These are phyloP conservation scores for Pneumocystis murina DNA, from an alignment of 1,139 yeast species.

Conservation along the genomic window DNA sequence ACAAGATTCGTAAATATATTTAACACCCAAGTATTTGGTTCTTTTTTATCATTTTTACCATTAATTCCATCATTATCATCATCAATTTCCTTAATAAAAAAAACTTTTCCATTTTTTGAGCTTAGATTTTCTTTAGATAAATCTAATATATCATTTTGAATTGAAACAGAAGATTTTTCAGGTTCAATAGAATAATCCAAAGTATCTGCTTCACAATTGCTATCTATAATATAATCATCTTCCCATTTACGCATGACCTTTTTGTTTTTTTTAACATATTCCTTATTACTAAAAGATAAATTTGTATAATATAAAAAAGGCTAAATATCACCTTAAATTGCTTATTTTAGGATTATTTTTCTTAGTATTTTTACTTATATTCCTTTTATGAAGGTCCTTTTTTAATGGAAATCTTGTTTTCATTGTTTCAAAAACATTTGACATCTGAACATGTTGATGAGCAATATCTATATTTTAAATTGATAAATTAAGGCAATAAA, in stretches of 20 bases:
- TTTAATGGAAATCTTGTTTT: not conserved
- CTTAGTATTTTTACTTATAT: not conserved
- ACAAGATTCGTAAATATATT: slow-evolving; percentile 42
- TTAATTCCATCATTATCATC: slow-evolving; percentile 2
- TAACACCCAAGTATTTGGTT: slow-evolving; percentile 26
- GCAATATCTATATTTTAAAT: not conserved
- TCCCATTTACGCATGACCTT: slow-evolving; percentile 31
- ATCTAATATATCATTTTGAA: slow-evolving; percentile 14
- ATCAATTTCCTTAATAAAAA: slow-evolving; percentile 30
- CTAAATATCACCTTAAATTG: not conserved
- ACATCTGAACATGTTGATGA: not conserved
- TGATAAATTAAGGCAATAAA: not conserved
- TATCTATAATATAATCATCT: slow-evolving; percentile 30
- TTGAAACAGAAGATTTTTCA: slow-evolving; percentile 23
- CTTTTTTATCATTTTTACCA: not conserved
- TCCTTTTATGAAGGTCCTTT: not conserved
- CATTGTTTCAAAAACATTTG: not conserved
- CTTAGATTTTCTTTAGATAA: slow-evolving; percentile 31
- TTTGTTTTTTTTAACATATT: slow-evolving; percentile 1
- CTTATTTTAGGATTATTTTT: not conserved
- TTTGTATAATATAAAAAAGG: not conserved
- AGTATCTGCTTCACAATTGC: slow-evolving; percentile 24
- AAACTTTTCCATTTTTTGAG: slow-evolving; percentile 34
- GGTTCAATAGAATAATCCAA: slow-evolving; percentile 21
- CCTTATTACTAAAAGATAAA: not conserved